A percentile compares a stretch with the other conserved stretches of the same genome.
phyloP scores from a whole-genome alignment of 768 basidiomycete species.

The Hortiboletus campestris region DNA sequence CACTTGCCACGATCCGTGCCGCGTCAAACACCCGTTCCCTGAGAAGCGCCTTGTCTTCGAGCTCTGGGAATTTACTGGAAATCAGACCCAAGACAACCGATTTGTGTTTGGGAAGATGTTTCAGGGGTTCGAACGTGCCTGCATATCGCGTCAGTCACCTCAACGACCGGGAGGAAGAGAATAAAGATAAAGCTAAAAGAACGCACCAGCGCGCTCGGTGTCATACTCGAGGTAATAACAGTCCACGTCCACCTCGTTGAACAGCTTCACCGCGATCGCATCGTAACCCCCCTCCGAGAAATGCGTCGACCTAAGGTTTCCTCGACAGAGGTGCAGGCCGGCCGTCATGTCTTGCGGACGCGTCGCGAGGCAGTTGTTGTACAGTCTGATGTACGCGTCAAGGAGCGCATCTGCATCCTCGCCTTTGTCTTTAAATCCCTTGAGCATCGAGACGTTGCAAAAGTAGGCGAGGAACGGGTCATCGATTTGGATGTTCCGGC shows the following conservation, averaged over 20 bases:
- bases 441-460: constrained; percentile 54
- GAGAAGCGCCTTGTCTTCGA: constrained; percentile 44
- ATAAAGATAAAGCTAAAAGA: neutral
- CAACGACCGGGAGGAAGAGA: neutral
- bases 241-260: constrained; percentile 44
- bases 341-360: constrained; percentile 40
- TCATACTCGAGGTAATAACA: constrained; percentile 50
- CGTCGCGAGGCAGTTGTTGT: constrained; percentile 37
- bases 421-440: constrained; percentile 58
- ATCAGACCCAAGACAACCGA: constrained; percentile 42
- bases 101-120: constrained; percentile 35
- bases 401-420: constrained; percentile 64
- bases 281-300: constrained; percentile 49
- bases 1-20: constrained; percentile 41
- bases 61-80: constrained; percentile 41
- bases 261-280: constrained; percentile 43
- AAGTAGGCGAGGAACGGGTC: constrained; percentile 58
- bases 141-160: neutral
- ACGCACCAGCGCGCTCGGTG: constrained; percentile 43
- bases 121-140: constrained; percentile 35
- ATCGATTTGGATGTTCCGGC: constrained; percentile 44
- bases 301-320: constrained; percentile 34
- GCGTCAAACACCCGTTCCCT: constrained; percentile 42
- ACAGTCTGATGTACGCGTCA: constrained; percentile 51
- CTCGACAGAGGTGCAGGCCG: constrained; percentile 46